These are phyloP conservation scores for Zygoascus bituminiphila DNA, from an alignment of 805 yeast genomes.

Conservation along the genomic window DNA sequence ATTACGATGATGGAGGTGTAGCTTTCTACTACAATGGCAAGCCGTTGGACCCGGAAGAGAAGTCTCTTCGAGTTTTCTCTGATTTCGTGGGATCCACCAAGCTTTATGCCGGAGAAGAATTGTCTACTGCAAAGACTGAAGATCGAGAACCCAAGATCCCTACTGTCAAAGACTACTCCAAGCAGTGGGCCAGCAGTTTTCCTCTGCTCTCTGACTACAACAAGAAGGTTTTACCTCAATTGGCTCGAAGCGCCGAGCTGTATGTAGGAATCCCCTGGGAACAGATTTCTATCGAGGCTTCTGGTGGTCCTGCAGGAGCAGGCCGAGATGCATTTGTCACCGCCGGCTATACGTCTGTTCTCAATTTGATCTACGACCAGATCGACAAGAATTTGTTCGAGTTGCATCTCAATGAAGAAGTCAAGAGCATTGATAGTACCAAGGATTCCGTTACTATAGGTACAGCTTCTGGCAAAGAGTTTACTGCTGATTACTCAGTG, in stretches of 20 bases:
- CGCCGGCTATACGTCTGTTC: constrained; percentile 49
- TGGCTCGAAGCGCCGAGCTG: constrained; percentile 53
- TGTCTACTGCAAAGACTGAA: constrained; percentile 4
- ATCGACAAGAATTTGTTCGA: constrained; percentile 31
- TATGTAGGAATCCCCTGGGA: constrained; percentile 78
- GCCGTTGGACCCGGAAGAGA: constrained; percentile 12
- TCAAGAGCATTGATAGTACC: constrained; percentile 29
- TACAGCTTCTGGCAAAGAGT: constrained; percentile 21
- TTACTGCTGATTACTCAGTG: constrained; percentile 47
- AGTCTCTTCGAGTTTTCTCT: constrained; percentile 32
- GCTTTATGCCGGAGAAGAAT: constrained; percentile 36
- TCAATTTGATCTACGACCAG: constrained; percentile 35
- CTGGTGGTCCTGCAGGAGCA: constrained; percentile 54
- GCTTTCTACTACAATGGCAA: constrained; percentile 23
- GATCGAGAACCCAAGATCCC: constrained; percentile 42
- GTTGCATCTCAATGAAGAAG: constrained; percentile 38
- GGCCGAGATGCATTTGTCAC: constrained; percentile 72
- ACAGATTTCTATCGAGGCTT: constrained; percentile 37
- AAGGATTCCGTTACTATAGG: constrained; percentile 20
- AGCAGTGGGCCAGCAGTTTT: constrained; percentile 35
- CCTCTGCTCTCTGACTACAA: constrained; percentile 33
- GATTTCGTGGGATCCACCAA: constrained; percentile 58
- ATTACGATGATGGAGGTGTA: constrained; percentile 40
- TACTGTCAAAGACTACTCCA: constrained; percentile 42
- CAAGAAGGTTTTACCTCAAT: constrained; percentile 43